These are phyloP conservation scores for Botrytis fabae DNA, from an alignment of 2,329 filamentous ascomycete genomes.

Conservation along the genomic window DNA sequence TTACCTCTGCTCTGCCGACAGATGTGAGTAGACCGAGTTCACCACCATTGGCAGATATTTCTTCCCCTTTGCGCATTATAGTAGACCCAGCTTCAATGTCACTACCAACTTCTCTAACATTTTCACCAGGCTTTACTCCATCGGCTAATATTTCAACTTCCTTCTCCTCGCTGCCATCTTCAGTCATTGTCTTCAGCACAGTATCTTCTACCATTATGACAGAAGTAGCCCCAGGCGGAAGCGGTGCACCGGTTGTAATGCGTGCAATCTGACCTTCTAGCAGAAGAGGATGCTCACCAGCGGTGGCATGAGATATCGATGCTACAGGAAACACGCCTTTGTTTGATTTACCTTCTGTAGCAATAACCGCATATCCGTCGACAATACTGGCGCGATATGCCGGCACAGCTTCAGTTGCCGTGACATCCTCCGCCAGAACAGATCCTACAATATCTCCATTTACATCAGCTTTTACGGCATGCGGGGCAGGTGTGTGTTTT, in stretches of 20 bases:
- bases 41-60: conserved; percentile 83
- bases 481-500: conserved; percentile 68
- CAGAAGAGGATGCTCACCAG: conserved; percentile 64
- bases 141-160: conserved; percentile 84
- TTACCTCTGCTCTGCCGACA: conserved; percentile 71
- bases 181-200: conserved; percentile 69
- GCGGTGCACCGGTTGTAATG: conserved; percentile 91
- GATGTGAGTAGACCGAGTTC: conserved; percentile 89
- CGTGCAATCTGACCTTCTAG: conserved; percentile 76
- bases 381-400: conserved; percentile 96
- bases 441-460: conserved; percentile 67
- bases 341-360: conserved; percentile 58
- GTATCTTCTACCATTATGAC: conserved; percentile 99
- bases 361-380: conserved; percentile 88
- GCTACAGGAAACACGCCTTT: conserved; percentile 85
- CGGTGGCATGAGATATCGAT: conserved; percentile 81
- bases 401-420: conserved; percentile 78
- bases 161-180: conserved; percentile 80
- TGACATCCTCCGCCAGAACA: conserved; percentile 77
- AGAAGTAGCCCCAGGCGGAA: conserved; percentile 84
- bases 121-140: conserved; percentile 74
- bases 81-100: conserved; percentile 71
- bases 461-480: conserved; percentile 59
- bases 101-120: conserved; percentile 87
- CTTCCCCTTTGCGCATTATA: conserved; percentile 75